A percentile compares a stretch with the other conserved stretches of the same genome.
These are phyloP conservation scores for Ampelocalamus luodianensis DNA, from an alignment of 176 grass and related monocot genomes.

Conservation along the genomic window DNA sequence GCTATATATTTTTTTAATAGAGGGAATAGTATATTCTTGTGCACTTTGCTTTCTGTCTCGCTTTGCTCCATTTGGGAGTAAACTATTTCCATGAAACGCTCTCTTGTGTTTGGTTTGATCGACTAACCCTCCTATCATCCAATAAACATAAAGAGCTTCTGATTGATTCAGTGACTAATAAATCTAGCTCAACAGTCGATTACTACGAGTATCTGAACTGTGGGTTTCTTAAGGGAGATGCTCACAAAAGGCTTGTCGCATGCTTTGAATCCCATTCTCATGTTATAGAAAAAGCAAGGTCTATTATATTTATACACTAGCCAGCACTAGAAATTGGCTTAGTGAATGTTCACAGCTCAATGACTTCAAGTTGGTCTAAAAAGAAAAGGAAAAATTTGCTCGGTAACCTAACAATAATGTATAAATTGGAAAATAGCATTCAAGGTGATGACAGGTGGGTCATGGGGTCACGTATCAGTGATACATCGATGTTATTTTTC, in stretches of 20 bases:
- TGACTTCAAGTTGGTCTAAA: not conserved
- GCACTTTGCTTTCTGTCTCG: constrained; percentile 24
- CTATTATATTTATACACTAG: not conserved
- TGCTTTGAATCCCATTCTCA: not conserved
- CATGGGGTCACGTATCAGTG: no score
- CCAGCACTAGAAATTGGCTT: not conserved
- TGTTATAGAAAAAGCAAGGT: not conserved
- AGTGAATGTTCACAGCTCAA: not conserved
- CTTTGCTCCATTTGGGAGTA: constrained; percentile 33
- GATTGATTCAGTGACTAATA: not conserved
- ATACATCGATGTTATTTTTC: no score
- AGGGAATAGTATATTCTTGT: not conserved
- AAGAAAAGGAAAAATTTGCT: no score
- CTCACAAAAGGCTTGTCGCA: not conserved
- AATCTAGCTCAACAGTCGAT: not conserved
- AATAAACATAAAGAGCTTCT: not conserved
- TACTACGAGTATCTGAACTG: no score
- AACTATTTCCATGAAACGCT: constrained; percentile 24
- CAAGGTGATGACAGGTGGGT: no score
- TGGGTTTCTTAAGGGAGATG: not conserved
- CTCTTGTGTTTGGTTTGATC: not conserved
- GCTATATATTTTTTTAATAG: no score
- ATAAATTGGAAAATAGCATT: no score
- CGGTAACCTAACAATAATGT: no score
- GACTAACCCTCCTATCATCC: not conserved